These are phyloP conservation scores for Mucor saturninus DNA, from an alignment of 371 early-diverging fungal genomes.

Conservation along the genomic window DNA sequence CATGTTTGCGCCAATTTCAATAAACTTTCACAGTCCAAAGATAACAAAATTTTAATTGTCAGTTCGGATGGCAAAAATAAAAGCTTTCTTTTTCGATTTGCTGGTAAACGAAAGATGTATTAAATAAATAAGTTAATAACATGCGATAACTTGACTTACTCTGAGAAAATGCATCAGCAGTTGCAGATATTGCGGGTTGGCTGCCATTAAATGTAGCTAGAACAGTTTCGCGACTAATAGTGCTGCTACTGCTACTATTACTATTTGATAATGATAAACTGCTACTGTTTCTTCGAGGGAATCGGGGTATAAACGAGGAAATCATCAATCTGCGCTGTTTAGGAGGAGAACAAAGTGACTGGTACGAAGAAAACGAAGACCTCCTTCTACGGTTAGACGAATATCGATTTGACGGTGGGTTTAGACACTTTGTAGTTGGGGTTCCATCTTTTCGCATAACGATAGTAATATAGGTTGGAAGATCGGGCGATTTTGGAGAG, in stretches of 20 bases:
- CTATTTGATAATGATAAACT: background rate
- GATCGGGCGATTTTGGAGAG: slow-evolving; percentile 11
- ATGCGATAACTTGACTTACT: too few species aligned
- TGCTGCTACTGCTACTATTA: background rate
- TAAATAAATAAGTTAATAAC: background rate
- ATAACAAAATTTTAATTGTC: slow-evolving; percentile 14
- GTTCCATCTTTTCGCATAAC: slow-evolving; percentile 34
- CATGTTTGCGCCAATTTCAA: slow-evolving; percentile 21
- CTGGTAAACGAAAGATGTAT: background rate
- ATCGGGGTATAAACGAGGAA: slow-evolving; percentile 26
- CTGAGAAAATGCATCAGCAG: too few species aligned
- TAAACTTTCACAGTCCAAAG: slow-evolving; percentile 17
- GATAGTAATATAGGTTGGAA: slow-evolving; percentile 27
- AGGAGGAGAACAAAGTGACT: slow-evolving; percentile 17
- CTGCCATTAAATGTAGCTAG: background rate
- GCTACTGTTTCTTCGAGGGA: slow-evolving; percentile 10
- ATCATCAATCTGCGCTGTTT: slow-evolving; percentile 24
- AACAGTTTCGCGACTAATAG: background rate
- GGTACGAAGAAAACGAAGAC: slow-evolving; percentile 16
- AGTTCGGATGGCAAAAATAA: slow-evolving; percentile 24
- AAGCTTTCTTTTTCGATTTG: slow-evolving; percentile 2
- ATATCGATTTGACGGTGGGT: slow-evolving; percentile 1
- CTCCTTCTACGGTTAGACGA: slow-evolving; percentile 16
- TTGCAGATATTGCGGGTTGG: too few species aligned
- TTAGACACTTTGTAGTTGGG: slow-evolving; percentile 26